Evolutionary conservation across 23 red algal species (phyloP), one percentile per base, ranked within the genome.

Genomic region (Agarophyton chilense): DNA sequence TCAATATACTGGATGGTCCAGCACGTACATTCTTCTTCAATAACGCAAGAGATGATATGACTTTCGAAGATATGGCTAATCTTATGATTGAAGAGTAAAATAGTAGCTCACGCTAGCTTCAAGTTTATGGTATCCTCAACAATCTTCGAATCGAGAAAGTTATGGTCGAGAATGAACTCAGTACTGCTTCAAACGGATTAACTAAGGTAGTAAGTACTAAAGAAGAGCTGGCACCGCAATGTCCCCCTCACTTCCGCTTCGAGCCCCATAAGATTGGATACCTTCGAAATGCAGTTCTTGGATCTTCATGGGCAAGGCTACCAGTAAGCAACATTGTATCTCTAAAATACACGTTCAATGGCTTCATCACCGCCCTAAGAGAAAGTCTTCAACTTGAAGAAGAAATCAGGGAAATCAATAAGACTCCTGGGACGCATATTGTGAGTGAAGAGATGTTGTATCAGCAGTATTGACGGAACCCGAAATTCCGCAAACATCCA

Each of bases 31-130:
- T 90, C 36, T 78, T 90, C 36, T 79, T 90, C 56, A 76, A 62
- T 21, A 90, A 90, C 70, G 82, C 82, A 7, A 51, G 29, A 41
- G 82, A 87, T 72, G 65, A 74, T 13, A 87, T 87, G 82, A 39
- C 67, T 12, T 90, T 90, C 21, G 72, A 90, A 54, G 71, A 78
- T 10, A 90, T 90, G 72, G 73, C 68, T 1, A 49, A 66, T n/a
- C n/a, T 90, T 1, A 90, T 90, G 86, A 52, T 79, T 4, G 32
- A 16, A 8, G 71, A 90, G 58, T 90, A 65, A 70, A 90, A 90
- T 29, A 72, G 72, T 22, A 79, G 79, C 55, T 10, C 52, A 3
- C 56, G 86, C 4, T 72, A 90, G 22, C 13, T 79, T 1, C 86
- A 90, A 68, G 73, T 90, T 4, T 33, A 78, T 1, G 52, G 86